Evolutionary conservation across 306 rosid species (phyloP).

Genomic region (apple (Malus domestica)): ASM211411v1 NC_041805.1:28350501-28351000

Average conservation of each 20-base stretch:
- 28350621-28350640: constrained; percentile 52
- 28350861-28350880: constrained; percentile 34
- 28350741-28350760: constrained; percentile 37
- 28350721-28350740: constrained; percentile 18
- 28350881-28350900: constrained; percentile 49
- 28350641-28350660: constrained; percentile 65
- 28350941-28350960: constrained; percentile 48
- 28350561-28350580: constrained; percentile 29
- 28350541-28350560: rapidly evolving
- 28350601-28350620: constrained; percentile 42
- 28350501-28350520: neutral
- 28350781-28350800: constrained; percentile 34
- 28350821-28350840: constrained; percentile 2
- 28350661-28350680: constrained; percentile 59
- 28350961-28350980: constrained; percentile 44
- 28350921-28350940: constrained; percentile 59
- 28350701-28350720: constrained; percentile 15
- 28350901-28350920: constrained; percentile 50
- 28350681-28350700: constrained; percentile 36
- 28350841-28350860: constrained; percentile 55
- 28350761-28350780: constrained; percentile 30
- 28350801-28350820: neutral
- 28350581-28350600: constrained; percentile 55
- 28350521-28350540: neutral
- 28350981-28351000: constrained; percentile 27